Percentiles rank a stretch among this genome's conserved stretches.
phyloP scores from a whole-genome alignment of 805 yeast species.

The Pichia deserticola region DNA sequence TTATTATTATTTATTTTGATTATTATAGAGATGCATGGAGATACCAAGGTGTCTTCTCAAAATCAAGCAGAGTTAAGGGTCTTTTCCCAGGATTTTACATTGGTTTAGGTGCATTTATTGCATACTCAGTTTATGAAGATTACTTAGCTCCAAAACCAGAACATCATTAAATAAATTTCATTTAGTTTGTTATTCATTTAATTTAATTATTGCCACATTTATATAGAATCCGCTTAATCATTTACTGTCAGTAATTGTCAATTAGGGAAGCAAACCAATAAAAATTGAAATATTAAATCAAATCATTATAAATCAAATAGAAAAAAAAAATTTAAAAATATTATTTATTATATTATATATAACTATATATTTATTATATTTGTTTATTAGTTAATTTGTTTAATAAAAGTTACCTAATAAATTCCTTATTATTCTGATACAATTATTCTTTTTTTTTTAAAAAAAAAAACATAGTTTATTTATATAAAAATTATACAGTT shows the following conservation, averaged over 20 bases:
- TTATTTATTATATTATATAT: too few relatives aligned
- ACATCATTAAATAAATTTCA: not conserved
- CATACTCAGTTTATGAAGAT: conserved; percentile 57
- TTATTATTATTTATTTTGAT: not conserved
- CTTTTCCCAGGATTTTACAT: conserved; percentile 77
- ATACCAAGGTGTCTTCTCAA: conserved; percentile 73
- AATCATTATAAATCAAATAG: too few relatives aligned
- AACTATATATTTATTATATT: not conserved
- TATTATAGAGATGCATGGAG: conserved; percentile 78
- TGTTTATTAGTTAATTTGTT: not conserved
- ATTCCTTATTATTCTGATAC: conserved; percentile 1
- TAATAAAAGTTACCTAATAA: not conserved
- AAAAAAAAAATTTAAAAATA: too few relatives aligned
- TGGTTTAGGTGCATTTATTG: conserved; percentile 68
- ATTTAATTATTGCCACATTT: too few relatives aligned
- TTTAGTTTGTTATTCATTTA: too few relatives aligned
- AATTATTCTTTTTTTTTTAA: too few relatives aligned
- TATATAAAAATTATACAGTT: too few relatives aligned
- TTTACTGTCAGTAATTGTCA: too few relatives aligned
- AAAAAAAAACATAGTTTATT: too few relatives aligned
- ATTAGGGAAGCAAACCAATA: too few relatives aligned
- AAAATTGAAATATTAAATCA: too few relatives aligned
- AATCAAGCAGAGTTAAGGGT: conserved; percentile 58
- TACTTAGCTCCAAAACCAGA: conserved; percentile 28
- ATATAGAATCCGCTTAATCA: too few relatives aligned